phyloP scores from a whole-genome alignment of 169 alveolate species.

The Miamiensis avidus region DNA sequence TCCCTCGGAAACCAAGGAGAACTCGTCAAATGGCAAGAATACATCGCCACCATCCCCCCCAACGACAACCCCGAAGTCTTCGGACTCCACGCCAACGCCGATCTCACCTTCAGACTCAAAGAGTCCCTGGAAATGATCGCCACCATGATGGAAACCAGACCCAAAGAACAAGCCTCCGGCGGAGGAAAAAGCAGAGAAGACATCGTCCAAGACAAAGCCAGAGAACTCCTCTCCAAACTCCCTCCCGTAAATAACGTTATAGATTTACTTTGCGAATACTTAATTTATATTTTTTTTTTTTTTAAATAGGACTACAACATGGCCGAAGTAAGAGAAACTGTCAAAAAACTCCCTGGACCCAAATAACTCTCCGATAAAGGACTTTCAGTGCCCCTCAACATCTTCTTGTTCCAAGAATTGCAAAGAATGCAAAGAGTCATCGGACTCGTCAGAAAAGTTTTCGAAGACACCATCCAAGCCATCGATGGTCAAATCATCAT shows the following conservation, averaged over 20 bases:
- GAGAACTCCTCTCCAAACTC: slow-evolving; percentile 83
- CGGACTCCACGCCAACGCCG: slow-evolving; percentile 95
- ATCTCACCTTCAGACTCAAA: slow-evolving; percentile 91
- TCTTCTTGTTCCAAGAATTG: slow-evolving; percentile 95
- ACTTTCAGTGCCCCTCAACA: slow-evolving; percentile 93
- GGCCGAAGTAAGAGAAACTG: slow-evolving; percentile 87
- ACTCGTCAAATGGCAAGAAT: slow-evolving; percentile 84
- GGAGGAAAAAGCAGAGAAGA: slow-evolving; percentile 95
- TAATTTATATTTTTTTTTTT: no score
- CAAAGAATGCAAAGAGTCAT: slow-evolving; percentile 94
- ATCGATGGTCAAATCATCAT: slow-evolving; percentile 94
- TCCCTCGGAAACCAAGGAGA: slow-evolving; percentile 81
- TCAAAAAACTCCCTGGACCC: slow-evolving; percentile 89
- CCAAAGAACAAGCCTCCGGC: slow-evolving; percentile 93
- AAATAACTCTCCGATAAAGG: slow-evolving; percentile 83
- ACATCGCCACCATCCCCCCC: slow-evolving; percentile 89
- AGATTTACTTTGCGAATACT: no score
- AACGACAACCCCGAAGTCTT: slow-evolving; percentile 92
- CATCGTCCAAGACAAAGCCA: slow-evolving; percentile 90
- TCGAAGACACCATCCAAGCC: slow-evolving; percentile 90
- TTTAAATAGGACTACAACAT: slow-evolving; percentile 77
- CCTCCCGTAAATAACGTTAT: slow-evolving; percentile 65
- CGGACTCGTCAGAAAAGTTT: slow-evolving; percentile 89
- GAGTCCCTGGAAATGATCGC: slow-evolving; percentile 91
- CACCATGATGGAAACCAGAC: slow-evolving; percentile 93